These are phyloP conservation scores for Psilocybe sp. DNA, from an alignment of 768 basidiomycete species.

Conservation along the genomic window DNA sequence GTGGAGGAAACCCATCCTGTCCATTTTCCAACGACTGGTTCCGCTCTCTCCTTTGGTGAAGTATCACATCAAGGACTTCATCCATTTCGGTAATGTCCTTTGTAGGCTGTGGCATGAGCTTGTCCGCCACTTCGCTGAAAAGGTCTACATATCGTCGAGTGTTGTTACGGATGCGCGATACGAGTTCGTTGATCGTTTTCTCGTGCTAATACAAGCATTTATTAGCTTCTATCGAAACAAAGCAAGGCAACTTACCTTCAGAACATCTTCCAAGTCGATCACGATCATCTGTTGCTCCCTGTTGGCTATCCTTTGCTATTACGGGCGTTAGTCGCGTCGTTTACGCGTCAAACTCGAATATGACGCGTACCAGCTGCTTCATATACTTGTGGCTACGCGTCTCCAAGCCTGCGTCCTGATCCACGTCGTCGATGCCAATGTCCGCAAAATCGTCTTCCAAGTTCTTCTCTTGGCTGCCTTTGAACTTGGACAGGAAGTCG, in stretches of 20 bases:
- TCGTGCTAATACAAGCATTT: conserved; percentile 48
- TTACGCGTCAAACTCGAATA: conserved; percentile 24
- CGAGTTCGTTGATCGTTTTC: conserved; percentile 69
- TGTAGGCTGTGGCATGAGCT: conserved; percentile 83
- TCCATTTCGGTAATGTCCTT: conserved; percentile 88
- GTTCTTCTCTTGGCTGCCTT: conserved; percentile 57
- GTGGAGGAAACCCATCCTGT: conserved; percentile 84
- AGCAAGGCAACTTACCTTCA: conserved; percentile 42
- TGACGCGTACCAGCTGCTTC: conserved; percentile 68
- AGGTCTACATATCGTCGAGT: conserved; percentile 87
- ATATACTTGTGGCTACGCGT: conserved; percentile 70
- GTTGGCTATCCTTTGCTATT: conserved; percentile 89
- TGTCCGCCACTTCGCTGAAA: conserved; percentile 89
- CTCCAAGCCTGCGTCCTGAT: conserved; percentile 30
- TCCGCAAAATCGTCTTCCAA: conserved; percentile 64
- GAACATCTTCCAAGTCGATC: conserved; percentile 87
- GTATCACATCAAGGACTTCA: conserved; percentile 95
- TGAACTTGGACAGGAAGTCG: conserved; percentile 69
- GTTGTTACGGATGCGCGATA: conserved; percentile 77
- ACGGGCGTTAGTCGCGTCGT: conserved; percentile 19
- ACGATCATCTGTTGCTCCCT: conserved; percentile 87
- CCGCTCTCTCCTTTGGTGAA: conserved; percentile 88
- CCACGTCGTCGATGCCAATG: conserved; percentile 61
- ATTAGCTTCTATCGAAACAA: conserved; percentile 9
- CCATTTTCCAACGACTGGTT: conserved; percentile 76